phyloP scores from a whole-genome alignment of 352 stramenopile genomes.

The Pythium utonaiense region DNA sequence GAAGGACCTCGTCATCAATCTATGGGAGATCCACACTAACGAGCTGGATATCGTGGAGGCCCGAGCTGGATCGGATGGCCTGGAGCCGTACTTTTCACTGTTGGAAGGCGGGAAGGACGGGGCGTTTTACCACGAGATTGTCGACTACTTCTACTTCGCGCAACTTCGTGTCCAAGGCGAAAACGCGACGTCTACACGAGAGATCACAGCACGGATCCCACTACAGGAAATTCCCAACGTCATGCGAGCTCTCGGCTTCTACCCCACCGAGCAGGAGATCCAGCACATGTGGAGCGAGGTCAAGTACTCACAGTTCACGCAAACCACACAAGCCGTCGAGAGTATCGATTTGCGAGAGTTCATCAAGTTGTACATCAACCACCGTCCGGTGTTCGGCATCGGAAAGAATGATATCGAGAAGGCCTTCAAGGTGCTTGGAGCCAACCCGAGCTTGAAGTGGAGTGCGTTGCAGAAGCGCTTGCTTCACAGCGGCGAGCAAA shows the following conservation, averaged over 20 bases:
- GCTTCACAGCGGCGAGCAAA: slow-evolving; percentile 65
- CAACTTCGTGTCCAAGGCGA: slow-evolving; percentile 91
- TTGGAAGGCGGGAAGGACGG: slow-evolving; percentile 83
- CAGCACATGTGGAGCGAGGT: slow-evolving; percentile 88
- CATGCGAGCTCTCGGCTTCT: slow-evolving; percentile 91
- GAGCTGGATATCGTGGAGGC: slow-evolving; percentile 73
- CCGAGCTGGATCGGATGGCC: slow-evolving; percentile 13
- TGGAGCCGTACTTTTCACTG: slow-evolving; percentile 81
- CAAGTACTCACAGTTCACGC: slow-evolving; percentile 75
- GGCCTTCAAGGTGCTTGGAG: slow-evolving; percentile 59
- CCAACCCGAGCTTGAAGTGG: slow-evolving; percentile 45
- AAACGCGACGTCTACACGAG: slow-evolving; percentile 65
- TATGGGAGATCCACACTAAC: slow-evolving; percentile 87
- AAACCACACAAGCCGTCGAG: slow-evolving; percentile 69
- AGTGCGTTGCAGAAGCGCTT: slow-evolving; percentile 58
- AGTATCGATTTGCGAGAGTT: slow-evolving; percentile 70
- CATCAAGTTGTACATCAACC: slow-evolving; percentile 92
- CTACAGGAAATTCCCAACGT: slow-evolving; percentile 90
- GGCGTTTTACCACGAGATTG: slow-evolving; percentile 88
- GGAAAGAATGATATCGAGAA: slow-evolving; percentile 74
- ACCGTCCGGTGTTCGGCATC: slow-evolving; percentile 87
- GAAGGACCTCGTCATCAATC: slow-evolving; percentile 87
- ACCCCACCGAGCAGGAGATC: slow-evolving; percentile 90
- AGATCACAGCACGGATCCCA: slow-evolving; percentile 71
- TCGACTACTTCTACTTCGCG: slow-evolving; percentile 95